Conservation (phyloP, 805 yeast species). For the Metschnikowia hibisci region DNA sequence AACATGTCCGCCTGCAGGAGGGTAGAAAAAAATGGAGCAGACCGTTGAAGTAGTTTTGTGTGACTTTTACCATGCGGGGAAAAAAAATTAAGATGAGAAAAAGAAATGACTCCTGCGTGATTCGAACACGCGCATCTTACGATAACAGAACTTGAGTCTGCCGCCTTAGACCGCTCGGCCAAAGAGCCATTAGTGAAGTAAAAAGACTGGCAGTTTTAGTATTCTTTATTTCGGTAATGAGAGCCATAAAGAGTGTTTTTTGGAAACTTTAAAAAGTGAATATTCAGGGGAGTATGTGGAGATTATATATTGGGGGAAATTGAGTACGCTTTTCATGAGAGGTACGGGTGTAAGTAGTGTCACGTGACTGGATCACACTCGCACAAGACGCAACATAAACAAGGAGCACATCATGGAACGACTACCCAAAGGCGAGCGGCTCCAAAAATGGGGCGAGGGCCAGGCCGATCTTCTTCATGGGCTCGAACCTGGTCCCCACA, state of each 20-base stretch:
- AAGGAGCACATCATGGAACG: background rate
- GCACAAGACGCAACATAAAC: background rate
- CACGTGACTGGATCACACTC: background rate
- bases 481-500: background rate
- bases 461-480: slow-evolving; percentile 9
- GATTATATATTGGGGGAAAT: no score
- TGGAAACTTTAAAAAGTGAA: no score
- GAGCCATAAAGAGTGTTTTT: no score
- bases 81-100: background rate
- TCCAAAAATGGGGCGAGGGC: slow-evolving; percentile 14
- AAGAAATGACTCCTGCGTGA: slow-evolving; percentile 11
- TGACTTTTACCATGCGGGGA: slow-evolving; percentile 1
- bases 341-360: slow-evolving; percentile 6
- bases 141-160: no score
- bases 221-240: no score
- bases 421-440: slow-evolving; percentile 1
- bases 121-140: slow-evolving; percentile 8
- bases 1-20: background rate
- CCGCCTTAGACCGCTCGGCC: no score
- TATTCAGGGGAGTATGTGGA: no score
- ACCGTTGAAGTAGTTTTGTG: slow-evolving; percentile 4
- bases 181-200: slow-evolving; percentile 13
- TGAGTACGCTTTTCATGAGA: slow-evolving; percentile 9
- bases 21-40: background rate
- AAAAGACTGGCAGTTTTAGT: no score